A percentile compares a stretch with the other conserved stretches of the same genome.
Conservation (phyloP, 768 basidiomycete species). For the Russula brevipes region DNA sequence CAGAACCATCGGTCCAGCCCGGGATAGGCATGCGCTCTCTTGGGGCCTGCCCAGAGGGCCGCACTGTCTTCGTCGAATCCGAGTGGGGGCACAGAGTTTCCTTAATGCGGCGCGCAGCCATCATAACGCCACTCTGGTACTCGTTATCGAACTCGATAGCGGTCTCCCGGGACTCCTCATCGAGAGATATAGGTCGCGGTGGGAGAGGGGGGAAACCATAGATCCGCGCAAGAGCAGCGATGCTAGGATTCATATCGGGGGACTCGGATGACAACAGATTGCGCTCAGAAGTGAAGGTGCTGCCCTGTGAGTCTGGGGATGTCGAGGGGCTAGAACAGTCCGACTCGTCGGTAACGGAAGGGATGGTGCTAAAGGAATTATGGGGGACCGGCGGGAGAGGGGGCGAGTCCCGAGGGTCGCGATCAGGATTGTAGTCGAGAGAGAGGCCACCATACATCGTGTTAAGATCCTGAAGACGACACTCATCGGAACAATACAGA, state of each 20-base stretch:
- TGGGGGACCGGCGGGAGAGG: slow-evolving; percentile 40
- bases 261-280: slow-evolving; percentile 25
- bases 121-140: slow-evolving; percentile 61
- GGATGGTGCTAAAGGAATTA: slow-evolving; percentile 32
- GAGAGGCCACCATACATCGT: slow-evolving; percentile 34
- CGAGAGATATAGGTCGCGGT: slow-evolving; percentile 43
- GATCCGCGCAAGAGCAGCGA: slow-evolving; percentile 36
- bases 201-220: slow-evolving; percentile 51
- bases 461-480: slow-evolving; percentile 55
- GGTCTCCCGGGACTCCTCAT: slow-evolving; percentile 27
- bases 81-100: slow-evolving; percentile 42
- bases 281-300: slow-evolving; percentile 18
- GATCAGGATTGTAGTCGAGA: slow-evolving; percentile 46
- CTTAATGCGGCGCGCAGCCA: slow-evolving; percentile 56
- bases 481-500: slow-evolving; percentile 80
- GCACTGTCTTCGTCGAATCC: slow-evolving; percentile 29
- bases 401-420: slow-evolving; percentile 35
- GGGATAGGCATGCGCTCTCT: slow-evolving; percentile 43
- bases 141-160: slow-evolving; percentile 31
- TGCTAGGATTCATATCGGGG: slow-evolving; percentile 27
- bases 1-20: slow-evolving; percentile 64
- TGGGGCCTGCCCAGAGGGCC: slow-evolving; percentile 24
- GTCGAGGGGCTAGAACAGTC: slow-evolving; percentile 29
- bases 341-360: slow-evolving; percentile 30
- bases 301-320: slow-evolving; percentile 23